phyloP scores from a whole-genome alignment of 345 rosid genomes.

The Citrus inodora region DNA sequence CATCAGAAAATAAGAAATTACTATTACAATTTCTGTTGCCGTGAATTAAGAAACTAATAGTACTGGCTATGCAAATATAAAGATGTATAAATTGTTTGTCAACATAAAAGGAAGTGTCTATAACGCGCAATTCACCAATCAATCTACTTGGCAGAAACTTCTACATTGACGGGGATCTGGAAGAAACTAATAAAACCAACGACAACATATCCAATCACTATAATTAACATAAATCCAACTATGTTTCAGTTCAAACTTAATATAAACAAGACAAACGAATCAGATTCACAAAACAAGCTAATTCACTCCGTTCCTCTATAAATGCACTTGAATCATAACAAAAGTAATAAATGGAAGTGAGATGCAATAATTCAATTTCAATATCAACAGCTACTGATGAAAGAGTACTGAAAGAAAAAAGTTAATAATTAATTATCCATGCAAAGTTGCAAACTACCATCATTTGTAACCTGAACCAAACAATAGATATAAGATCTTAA shows the following conservation, averaged over 20 bases:
- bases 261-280: neutral
- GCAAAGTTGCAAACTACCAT: neutral
- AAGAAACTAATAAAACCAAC: neutral
- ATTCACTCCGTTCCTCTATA: neutral
- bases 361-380: neutral
- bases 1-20: neutral
- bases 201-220: neutral
- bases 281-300: neutral
- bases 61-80: neutral
- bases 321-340: neutral
- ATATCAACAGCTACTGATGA: no score
- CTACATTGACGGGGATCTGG: neutral
- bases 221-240: neutral
- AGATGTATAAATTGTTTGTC: neutral
- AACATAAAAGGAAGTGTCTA: neutral
- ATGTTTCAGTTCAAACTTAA: neutral
- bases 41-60: neutral
- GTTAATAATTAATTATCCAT: neutral
- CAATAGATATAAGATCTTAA: neutral
- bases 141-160: neutral
- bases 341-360: constrained; percentile 4
- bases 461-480: neutral
- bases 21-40: neutral
- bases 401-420: neutral
- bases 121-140: neutral